A percentile compares a stretch with the other conserved stretches of the same genome.
Evolutionary conservation across 805 yeast species (phyloP).

Genomic region (Spathaspora sp.): DNA sequence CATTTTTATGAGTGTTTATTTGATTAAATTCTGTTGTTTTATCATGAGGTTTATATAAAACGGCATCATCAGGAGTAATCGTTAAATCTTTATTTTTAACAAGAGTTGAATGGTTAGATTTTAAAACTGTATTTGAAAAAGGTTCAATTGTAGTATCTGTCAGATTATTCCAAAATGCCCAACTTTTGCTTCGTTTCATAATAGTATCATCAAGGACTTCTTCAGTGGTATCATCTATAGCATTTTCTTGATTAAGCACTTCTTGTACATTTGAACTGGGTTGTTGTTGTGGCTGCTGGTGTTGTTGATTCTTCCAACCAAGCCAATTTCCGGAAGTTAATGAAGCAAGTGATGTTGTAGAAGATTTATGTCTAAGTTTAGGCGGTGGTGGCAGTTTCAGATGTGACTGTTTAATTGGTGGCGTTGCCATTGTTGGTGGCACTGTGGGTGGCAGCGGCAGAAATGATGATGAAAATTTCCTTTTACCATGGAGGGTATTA

Average conservation of each 20-base stretch:
- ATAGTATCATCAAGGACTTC: constrained; percentile 29
- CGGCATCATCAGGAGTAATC: constrained; percentile 33
- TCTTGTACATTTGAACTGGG: constrained; percentile 7
- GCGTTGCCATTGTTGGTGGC: neutral
- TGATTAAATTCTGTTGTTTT: constrained; percentile 36
- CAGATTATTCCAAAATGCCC: constrained; percentile 34
- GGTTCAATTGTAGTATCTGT: constrained; percentile 4
- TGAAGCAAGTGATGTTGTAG: constrained; percentile 21
- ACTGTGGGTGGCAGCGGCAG: neutral
- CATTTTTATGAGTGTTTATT: constrained; percentile 43
- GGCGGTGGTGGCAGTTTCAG: neutral
- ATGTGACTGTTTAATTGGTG: neutral
- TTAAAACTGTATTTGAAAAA: constrained; percentile 28
- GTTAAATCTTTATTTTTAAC: constrained; percentile 6
- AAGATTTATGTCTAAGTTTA: constrained; percentile 13
- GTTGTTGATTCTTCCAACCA: constrained; percentile 15
- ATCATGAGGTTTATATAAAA: constrained; percentile 40
- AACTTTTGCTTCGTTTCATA: constrained; percentile 21
- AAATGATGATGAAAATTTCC: neutral
- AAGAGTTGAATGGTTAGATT: constrained; percentile 27
- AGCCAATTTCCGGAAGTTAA: constrained; percentile 26
- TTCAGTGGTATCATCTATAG: constrained; percentile 24
- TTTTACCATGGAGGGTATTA: neutral
- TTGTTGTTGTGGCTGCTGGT: neutral
- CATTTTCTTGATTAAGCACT: constrained; percentile 4